These are phyloP conservation scores for Tympanopsis confertula DNA, from an alignment of 2,329 filamentous ascomycete genomes.

Conservation along the genomic window DNA sequence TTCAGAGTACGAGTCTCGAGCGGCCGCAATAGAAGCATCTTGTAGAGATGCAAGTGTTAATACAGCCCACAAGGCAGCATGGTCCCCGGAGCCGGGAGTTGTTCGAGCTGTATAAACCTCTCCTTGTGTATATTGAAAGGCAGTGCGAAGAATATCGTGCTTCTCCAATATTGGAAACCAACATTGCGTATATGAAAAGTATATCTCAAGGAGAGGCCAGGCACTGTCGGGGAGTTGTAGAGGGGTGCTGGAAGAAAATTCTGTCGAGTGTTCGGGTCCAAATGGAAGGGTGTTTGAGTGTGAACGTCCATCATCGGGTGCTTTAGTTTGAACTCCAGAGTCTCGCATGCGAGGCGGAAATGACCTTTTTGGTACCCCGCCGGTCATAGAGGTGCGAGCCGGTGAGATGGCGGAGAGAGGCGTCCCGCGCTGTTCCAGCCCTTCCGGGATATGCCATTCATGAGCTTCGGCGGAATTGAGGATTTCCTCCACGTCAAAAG, in stretches of 20 bases:
- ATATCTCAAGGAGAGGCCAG: conserved; percentile 56
- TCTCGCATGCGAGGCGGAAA: conserved; percentile 10
- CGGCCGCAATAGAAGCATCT: conserved; percentile 18
- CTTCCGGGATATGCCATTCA: too few relatives aligned
- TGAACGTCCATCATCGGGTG: conserved; percentile 15
- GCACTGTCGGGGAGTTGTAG: conserved; percentile 35
- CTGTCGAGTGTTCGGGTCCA: background rate
- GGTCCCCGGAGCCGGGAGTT: conserved; percentile 24
- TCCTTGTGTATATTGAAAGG: conserved; percentile 29
- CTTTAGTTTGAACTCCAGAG: conserved; percentile 12
- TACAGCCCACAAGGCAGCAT: conserved; percentile 48
- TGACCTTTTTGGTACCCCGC: conserved; percentile 4
- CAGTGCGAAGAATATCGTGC: conserved; percentile 41
- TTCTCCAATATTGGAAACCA: conserved; percentile 69
- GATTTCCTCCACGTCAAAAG: too few relatives aligned
- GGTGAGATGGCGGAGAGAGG: too few relatives aligned
- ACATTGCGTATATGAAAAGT: conserved; percentile 64
- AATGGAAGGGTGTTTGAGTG: background rate
- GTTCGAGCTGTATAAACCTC: conserved; percentile 27
- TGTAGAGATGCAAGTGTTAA: conserved; percentile 46
- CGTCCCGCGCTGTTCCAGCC: too few relatives aligned
- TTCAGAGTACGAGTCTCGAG: conserved; percentile 5
- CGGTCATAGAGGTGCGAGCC: too few relatives aligned
- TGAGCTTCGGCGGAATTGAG: too few relatives aligned
- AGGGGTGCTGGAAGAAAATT: conserved; percentile 5